Percentiles rank a stretch among this genome's conserved stretches.
These are phyloP conservation scores for Dioscorea cayenensis DNA, from an alignment of 116 monocot genomes.

Conservation along the genomic window DNA sequence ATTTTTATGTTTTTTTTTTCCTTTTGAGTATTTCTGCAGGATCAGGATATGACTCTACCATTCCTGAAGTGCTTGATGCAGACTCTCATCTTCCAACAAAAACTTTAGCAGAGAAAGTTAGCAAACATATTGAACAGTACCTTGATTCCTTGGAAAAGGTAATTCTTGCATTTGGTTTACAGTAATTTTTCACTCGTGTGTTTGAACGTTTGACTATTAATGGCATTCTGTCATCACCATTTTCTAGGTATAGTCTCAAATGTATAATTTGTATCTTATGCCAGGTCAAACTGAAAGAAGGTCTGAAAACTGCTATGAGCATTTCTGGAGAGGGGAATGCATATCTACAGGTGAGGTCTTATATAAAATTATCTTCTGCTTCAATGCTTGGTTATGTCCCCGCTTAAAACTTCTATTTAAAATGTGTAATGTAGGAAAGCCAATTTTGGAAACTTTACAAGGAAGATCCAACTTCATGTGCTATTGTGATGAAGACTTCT, in stretches of 20 bases:
- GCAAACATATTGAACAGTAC: constrained; percentile 71
- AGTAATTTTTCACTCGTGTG: not conserved
- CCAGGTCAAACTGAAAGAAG: constrained; percentile 94
- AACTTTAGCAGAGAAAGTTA: constrained; percentile 49
- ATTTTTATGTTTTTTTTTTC: no score
- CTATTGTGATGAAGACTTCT: constrained; percentile 87
- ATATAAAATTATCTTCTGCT: constrained; percentile 3
- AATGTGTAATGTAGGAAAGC: constrained; percentile 52
- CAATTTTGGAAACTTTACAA: constrained; percentile 96
- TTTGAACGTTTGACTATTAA: not conserved
- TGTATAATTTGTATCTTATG: not conserved
- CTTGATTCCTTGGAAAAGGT: constrained; percentile 97
- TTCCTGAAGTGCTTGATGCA: constrained; percentile 69
- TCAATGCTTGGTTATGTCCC: not conserved
- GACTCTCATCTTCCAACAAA: constrained; percentile 65
- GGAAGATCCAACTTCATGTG: constrained; percentile 77
- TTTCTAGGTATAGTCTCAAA: not conserved
- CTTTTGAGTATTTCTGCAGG: constrained; percentile 31
- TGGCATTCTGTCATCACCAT: not conserved
- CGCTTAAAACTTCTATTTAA: not conserved
- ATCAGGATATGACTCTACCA: constrained; percentile 69
- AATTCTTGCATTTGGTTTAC: not conserved
- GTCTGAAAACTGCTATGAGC: constrained; percentile 89
- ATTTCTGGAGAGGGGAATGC: constrained; percentile 93
- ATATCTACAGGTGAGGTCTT: constrained; percentile 66